phyloP scores from a whole-genome alignment of 768 basidiomycete genomes.

The Rhizopogon sp. region DNA sequence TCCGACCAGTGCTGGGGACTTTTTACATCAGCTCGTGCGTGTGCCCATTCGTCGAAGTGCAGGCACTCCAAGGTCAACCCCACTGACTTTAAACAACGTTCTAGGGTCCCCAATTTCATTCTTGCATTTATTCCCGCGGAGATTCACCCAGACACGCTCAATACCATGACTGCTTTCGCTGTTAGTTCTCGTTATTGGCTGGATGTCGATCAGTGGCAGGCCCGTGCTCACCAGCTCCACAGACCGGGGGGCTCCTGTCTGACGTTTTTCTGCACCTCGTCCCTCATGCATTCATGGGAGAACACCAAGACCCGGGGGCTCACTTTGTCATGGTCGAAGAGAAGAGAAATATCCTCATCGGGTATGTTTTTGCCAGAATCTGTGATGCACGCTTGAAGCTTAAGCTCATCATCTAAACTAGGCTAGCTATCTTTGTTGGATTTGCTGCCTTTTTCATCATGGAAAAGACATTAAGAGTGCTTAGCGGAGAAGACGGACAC shows the following conservation, averaged over 20 bases:
- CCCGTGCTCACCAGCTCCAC: slow-evolving; percentile 13
- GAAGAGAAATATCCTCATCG: slow-evolving; percentile 86
- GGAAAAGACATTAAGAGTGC: slow-evolving; percentile 85
- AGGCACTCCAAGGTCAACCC: slow-evolving; percentile 5
- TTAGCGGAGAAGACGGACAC: slow-evolving; percentile 57
- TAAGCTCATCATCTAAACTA: slow-evolving; percentile 23
- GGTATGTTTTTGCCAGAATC: slow-evolving; percentile 42
- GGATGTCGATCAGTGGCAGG: slow-evolving; percentile 7
- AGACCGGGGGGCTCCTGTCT: slow-evolving; percentile 89
- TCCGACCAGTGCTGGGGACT: slow-evolving; percentile 67
- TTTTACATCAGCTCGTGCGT: slow-evolving; percentile 96
- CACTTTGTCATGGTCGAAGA: slow-evolving; percentile 85
- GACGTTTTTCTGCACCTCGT: slow-evolving; percentile 92
- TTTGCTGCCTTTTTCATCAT: slow-evolving; percentile 91
- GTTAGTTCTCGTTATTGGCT: slow-evolving; percentile 37
- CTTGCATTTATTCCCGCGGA: slow-evolving; percentile 90
- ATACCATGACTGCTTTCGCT: slow-evolving; percentile 93
- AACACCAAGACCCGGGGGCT: slow-evolving; percentile 66
- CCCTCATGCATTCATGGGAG: slow-evolving; percentile 90
- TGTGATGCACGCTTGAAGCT: neutral
- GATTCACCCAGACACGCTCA: slow-evolving; percentile 79
- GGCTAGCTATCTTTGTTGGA: slow-evolving; percentile 77
- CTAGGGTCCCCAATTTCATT: slow-evolving; percentile 89
- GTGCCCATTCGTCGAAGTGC: slow-evolving; percentile 11
- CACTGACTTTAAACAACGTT: slow-evolving; percentile 17